Conservation (phyloP, 163 green algal genomes). For the Chloromonas sp. region DNA sequence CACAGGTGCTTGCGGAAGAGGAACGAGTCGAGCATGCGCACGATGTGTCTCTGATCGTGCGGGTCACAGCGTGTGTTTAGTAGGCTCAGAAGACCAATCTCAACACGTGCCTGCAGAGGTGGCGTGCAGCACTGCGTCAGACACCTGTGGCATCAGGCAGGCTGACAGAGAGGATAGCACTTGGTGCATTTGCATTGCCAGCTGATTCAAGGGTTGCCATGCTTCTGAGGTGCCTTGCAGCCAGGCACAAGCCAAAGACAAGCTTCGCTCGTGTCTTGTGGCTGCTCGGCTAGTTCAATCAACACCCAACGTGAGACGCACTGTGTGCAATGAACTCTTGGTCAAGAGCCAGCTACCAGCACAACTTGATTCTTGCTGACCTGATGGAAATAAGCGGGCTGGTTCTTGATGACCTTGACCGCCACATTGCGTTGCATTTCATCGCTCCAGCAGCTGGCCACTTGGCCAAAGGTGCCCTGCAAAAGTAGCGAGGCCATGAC, state of each 20-base stretch:
- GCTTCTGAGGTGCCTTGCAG: too few species aligned
- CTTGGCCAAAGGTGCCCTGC: slow-evolving; percentile 95
- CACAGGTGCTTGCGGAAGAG: slow-evolving; percentile 90
- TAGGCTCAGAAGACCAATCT: slow-evolving; percentile 90
- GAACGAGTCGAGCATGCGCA: slow-evolving; percentile 92
- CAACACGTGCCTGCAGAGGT: slow-evolving; percentile 63
- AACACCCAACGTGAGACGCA: too few species aligned
- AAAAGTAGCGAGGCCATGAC: not conserved
- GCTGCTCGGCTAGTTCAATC: too few species aligned
- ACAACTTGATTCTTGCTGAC: slow-evolving; percentile 3
- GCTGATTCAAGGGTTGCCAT: not conserved
- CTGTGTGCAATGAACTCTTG: too few species aligned
- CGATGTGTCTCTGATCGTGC: slow-evolving; percentile 79
- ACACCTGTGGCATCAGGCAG: too few species aligned
- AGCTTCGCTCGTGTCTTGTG: too few species aligned
- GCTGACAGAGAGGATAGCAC: too few species aligned
- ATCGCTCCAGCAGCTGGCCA: slow-evolving; percentile 68
- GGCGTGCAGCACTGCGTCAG: too few species aligned
- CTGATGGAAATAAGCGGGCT: slow-evolving; percentile 95
- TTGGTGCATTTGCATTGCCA: not conserved
- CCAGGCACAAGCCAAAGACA: too few species aligned
- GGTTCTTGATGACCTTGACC: slow-evolving; percentile 98
- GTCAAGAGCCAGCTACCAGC: too few species aligned
- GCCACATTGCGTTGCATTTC: slow-evolving; percentile 53
- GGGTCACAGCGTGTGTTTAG: slow-evolving; percentile 88